A percentile compares a stretch with the other conserved stretches of the same genome.
phyloP scores from a whole-genome alignment of 2,329 filamentous ascomycete genomes.

The Penicillium sp. region DNA sequence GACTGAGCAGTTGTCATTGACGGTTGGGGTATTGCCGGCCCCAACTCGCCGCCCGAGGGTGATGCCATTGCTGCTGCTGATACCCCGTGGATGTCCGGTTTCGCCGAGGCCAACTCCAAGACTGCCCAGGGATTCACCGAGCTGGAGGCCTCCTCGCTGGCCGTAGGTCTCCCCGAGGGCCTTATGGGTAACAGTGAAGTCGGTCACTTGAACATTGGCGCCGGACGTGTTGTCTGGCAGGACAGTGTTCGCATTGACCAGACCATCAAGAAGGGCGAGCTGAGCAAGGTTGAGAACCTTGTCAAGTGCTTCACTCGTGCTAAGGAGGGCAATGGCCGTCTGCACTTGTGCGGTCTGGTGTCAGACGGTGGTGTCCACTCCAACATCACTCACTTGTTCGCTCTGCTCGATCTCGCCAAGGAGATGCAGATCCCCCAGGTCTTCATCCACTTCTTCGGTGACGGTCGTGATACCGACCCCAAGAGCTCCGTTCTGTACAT shows the following conservation, averaged over 20 bases:
- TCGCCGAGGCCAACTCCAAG: constrained; percentile 61
- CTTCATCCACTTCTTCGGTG: constrained; percentile 98
- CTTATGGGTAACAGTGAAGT: constrained; percentile 99
- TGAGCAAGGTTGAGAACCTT: constrained; percentile 71
- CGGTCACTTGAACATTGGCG: constrained; percentile 96
- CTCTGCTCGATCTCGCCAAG: constrained; percentile 84
- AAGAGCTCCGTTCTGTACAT: constrained; percentile 87
- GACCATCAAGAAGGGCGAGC: constrained; percentile 77
- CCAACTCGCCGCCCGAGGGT: constrained; percentile 75
- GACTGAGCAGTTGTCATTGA: constrained; percentile 82
- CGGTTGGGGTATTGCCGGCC: constrained; percentile 87
- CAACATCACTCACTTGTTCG: constrained; percentile 89
- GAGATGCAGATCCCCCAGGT: constrained; percentile 80
- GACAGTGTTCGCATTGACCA: constrained; percentile 95
- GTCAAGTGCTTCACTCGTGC: constrained; percentile 71
- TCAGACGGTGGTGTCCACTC: constrained; percentile 96
- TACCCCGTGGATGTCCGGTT: constrained; percentile 90
- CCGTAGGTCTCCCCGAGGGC: constrained; percentile 91
- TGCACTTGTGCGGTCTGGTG: constrained; percentile 87
- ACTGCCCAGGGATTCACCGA: constrained; percentile 79
- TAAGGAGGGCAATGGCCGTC: constrained; percentile 80
- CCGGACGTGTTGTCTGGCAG: constrained; percentile 96
- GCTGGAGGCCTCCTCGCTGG: constrained; percentile 91
- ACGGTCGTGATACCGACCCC: constrained; percentile 95
- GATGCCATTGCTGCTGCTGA: constrained; percentile 93